Conservation (phyloP, 2,329 filamentous ascomycete species). For the Cladosporium sp. region DNA sequence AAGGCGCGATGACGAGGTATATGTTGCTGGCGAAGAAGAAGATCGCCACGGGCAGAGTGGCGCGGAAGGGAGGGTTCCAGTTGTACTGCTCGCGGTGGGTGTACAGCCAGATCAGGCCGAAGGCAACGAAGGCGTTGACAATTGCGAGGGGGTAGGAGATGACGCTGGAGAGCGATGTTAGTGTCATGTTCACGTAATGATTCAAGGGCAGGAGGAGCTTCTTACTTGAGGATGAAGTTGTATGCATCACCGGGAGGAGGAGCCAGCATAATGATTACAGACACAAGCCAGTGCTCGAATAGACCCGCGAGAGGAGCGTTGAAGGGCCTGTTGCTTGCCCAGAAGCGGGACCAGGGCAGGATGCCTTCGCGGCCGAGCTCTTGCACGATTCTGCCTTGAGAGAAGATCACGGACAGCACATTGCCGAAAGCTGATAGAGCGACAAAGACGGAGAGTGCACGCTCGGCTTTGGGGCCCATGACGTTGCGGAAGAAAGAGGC, state of each 20-base stretch:
- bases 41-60: slow-evolving; percentile 46
- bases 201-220: background rate
- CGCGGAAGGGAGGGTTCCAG: slow-evolving; percentile 48
- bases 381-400: slow-evolving; percentile 62
- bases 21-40: slow-evolving; percentile 53
- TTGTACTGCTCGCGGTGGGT: slow-evolving; percentile 37
- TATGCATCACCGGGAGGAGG: slow-evolving; percentile 65
- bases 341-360: slow-evolving; percentile 59
- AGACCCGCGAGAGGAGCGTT: slow-evolving; percentile 59
- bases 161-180: slow-evolving; percentile 37
- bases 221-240: slow-evolving; percentile 45
- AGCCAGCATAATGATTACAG: slow-evolving; percentile 61
- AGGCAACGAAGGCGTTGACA: slow-evolving; percentile 49
- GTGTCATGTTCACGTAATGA: background rate
- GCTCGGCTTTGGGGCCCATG: slow-evolving; percentile 50
- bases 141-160: slow-evolving; percentile 63
- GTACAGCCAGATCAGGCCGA: slow-evolving; percentile 48
- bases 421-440: slow-evolving; percentile 66
- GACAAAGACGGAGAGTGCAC: slow-evolving; percentile 61
- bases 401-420: slow-evolving; percentile 64
- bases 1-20: slow-evolving; percentile 50
- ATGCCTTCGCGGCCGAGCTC: slow-evolving; percentile 64
- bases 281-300: slow-evolving; percentile 62
- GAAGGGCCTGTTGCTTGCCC: slow-evolving; percentile 61
- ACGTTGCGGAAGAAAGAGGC: slow-evolving; percentile 57